Percentiles rank a stretch among this genome's conserved stretches.
Conservation (phyloP, 2,329 filamentous ascomycete genomes). For the Davidsoniella eucalypti region DNA sequence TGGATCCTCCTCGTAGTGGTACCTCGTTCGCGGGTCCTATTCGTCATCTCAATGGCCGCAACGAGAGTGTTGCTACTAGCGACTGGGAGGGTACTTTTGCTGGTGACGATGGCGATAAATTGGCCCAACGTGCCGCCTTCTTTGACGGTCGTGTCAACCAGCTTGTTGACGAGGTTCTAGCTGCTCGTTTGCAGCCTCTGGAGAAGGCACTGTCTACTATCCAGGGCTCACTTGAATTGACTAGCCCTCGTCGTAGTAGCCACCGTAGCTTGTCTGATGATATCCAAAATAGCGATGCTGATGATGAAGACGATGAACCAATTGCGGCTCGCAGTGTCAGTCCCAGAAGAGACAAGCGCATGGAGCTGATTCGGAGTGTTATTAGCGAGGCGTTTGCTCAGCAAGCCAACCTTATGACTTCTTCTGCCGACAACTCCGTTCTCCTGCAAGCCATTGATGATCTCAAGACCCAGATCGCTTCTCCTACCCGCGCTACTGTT, state of each 20-base stretch:
- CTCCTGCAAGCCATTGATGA: constrained; percentile 49
- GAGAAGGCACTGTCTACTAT: constrained; percentile 66
- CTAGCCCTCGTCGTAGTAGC: constrained; percentile 40
- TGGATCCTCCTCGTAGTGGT: constrained; percentile 46
- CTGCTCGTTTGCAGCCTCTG: constrained; percentile 61
- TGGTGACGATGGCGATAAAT: constrained; percentile 67
- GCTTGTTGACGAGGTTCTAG: constrained; percentile 61
- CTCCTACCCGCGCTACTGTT: constrained; percentile 33
- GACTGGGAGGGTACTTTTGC: constrained; percentile 86
- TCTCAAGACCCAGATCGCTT: constrained; percentile 27
- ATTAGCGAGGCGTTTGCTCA: constrained; percentile 56
- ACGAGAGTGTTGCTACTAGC: constrained; percentile 40
- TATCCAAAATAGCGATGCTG: constrained; percentile 68
- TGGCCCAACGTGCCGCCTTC: constrained; percentile 67
- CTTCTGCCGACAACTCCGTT: constrained; percentile 24
- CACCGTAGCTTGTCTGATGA: constrained; percentile 56
- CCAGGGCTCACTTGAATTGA: constrained; percentile 43
- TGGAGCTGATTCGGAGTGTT: constrained; percentile 64
- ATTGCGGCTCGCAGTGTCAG: constrained; percentile 52
- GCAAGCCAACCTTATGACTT: constrained; percentile 29
- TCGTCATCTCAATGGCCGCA: constrained; percentile 41
- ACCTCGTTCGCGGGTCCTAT: constrained; percentile 37
- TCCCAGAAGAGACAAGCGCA: constrained; percentile 57
- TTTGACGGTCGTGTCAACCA: constrained; percentile 85
- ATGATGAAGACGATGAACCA: constrained; percentile 76